Base-by-base conservation (phyloP, 768 basidiomycete genomes). In the Strobilomyces echinocephalus region DNA sequence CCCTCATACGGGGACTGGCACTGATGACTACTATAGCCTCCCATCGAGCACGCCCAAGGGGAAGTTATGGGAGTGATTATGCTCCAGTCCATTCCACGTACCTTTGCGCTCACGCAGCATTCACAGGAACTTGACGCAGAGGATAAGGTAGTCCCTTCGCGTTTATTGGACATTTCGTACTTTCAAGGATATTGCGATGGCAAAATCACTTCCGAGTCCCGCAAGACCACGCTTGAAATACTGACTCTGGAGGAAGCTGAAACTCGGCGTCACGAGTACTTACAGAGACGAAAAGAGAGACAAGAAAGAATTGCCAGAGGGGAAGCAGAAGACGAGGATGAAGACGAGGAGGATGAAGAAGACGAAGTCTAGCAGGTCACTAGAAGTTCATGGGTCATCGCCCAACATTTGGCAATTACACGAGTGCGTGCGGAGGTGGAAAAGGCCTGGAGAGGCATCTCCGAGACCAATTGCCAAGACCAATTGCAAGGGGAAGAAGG, bases 141-240 rank as follows among this genome's bases (percentile, higher is more conserved):
- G 8, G 62, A 68, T 0, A 67, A 69, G 46, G 54, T 8, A 0
- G 56, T 64, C 4, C 28, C 64, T 3, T 38, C 49, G 5, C 59
- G 61, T 14, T 35, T 70, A 21, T 66, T 61, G 16, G 53, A 60
- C 9, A 26, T 36, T 9, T 54, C 63, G 8, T 62, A 61, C 28
- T 70, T 70, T 38, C 51, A 49, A 47, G 57, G 56, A 11, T 70
- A 63, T 30, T 62, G 62, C 43, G 38, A 63, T 33, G 60, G 66
- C 49, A 61, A 59, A 31, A 12, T 69, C 16, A 55, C 50, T 8
- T 69, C 67, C 8, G 46, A 43, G 16, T 36, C 63, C 16, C 58
- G 62, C 35, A 62, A 55, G 50, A 60, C 50, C 5, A 56, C 48
- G 38, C 61, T 66, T 21, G 60, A 59, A 4, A 62, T 70, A 11